Evolutionary conservation across 257 asterid species (phyloP).

Genomic region (Rubia yunnanensis): DNA sequence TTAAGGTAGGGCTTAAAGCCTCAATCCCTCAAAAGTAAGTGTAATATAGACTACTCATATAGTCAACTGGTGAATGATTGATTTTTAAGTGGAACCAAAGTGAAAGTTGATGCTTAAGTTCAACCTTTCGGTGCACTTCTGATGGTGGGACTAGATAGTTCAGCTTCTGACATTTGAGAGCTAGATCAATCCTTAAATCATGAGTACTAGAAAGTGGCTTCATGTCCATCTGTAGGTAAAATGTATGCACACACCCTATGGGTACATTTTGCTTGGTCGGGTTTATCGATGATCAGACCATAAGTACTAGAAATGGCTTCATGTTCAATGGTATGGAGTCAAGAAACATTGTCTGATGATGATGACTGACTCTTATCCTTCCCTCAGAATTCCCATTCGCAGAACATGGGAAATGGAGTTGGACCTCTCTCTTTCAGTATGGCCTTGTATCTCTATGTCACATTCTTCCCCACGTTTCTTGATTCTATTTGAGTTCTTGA

Average conservation of each 20-base stretch:
- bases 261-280: not conserved
- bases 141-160: not conserved
- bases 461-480: slow-evolving; percentile 7
- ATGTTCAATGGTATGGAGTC: not conserved
- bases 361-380: slow-evolving; percentile 1
- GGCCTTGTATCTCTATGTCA: not conserved
- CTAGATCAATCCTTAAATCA: not conserved
- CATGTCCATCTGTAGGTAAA: not conserved
- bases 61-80: not conserved
- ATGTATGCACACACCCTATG: too few species aligned
- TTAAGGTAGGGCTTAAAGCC: not conserved
- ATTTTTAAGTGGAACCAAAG: not conserved
- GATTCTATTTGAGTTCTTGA: not conserved
- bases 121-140: slow-evolving; percentile 1
- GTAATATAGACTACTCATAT: not conserved
- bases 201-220: slow-evolving; percentile 1
- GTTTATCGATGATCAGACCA: not conserved
- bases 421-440: slow-evolving; percentile 6
- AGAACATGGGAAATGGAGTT: not conserved
- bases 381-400: not conserved
- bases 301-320: not conserved
- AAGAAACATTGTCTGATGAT: not conserved
- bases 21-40: not conserved
- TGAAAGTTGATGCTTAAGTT: not conserved
- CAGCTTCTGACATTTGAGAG: not conserved